Evolutionary conservation across 306 rosid species (phyloP), one percentile per base, ranked within the genome.

Genomic region (Boehmeria nivea): DNA sequence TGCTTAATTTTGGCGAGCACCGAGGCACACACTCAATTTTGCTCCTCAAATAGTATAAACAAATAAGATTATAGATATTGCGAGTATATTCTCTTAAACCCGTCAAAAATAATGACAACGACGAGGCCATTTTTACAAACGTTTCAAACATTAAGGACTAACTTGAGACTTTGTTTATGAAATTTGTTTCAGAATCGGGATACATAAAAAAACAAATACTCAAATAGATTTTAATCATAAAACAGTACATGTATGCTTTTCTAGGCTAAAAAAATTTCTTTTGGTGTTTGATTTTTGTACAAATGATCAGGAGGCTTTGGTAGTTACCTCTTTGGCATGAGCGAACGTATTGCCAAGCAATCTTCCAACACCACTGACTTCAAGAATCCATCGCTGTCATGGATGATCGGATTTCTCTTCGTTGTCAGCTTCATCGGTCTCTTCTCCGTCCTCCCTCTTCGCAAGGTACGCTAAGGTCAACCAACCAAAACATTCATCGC

Each of bases 401-500:
- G 82, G 82, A 54, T 72, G 5, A 77, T 72, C 45, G 78, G 55
- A 15, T 72, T 77, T 49, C 69, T 77, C 24, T 77, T 77, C 45
- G 69, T 68, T 17, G 82, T 77, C 16, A 77, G 82, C 64, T 77
- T 77, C 60, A 77, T 77, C 3, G 82, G 82, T 15, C 82, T 77
- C 60, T 72, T 77, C 82, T 77, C 82, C 0, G 75, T 77, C 33
- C 78, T 72, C 8, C 82, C 82, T 63, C 65, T 77, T 8, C 72
- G 82, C 10, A 77, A 77, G 82, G 82, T 76, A 67, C 18, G 4
- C 11, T 43, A 42, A 15, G n/a, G n/a, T n/a, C n/a, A n/a, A n/a
- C n/a, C n/a, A n/a, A 14, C 16, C 14, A 33, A 8, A 17, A 52
- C 26, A 18, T 48, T 61, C 17, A 10, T 54, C 28, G 16, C 51